phyloP scores from a whole-genome alignment of 176 grass and related monocot genomes.

The Thalia dealbata region DNA sequence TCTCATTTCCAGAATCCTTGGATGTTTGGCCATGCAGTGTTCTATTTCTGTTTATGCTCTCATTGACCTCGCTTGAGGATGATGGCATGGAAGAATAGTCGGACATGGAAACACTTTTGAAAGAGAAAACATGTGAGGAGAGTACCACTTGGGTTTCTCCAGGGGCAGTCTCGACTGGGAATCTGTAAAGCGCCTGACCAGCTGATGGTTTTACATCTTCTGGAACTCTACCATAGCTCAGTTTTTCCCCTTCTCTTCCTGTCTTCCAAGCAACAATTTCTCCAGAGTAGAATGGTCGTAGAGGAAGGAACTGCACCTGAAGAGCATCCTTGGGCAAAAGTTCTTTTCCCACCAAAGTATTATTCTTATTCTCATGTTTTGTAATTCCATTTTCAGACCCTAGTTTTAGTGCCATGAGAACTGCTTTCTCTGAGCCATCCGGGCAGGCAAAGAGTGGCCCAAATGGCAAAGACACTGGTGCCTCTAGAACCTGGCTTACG shows the following conservation, averaged over 20 bases:
- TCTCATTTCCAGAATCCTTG: conserved; percentile 30
- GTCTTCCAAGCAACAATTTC: conserved; percentile 95
- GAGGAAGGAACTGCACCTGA: conserved; percentile 88
- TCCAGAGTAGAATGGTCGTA: conserved; percentile 81
- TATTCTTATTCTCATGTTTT: conserved; percentile 39
- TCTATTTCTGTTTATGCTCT: conserved; percentile 27
- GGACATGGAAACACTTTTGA: conserved; percentile 76
- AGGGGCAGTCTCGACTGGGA: conserved; percentile 61
- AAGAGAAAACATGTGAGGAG: conserved; percentile 81
- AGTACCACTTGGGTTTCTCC: conserved; percentile 60
- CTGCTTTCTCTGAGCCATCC: conserved; percentile 77
- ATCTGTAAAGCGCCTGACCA: conserved; percentile 76
- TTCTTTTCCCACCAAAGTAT: conserved; percentile 55
- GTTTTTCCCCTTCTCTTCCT: conserved; percentile 70
- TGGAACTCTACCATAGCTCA: conserved; percentile 85
- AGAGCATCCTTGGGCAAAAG: conserved; percentile 81
- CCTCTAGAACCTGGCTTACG: conserved; percentile 57
- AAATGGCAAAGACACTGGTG: conserved; percentile 59
- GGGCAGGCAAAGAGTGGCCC: conserved; percentile 66
- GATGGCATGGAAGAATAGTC: conserved; percentile 42
- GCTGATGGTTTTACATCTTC: conserved; percentile 87
- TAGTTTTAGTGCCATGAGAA: conserved; percentile 51
- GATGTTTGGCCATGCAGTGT: conserved; percentile 27
- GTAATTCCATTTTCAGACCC: conserved; percentile 43
- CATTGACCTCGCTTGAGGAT: conserved; percentile 27